Evolutionary conservation across 2,329 filamentous ascomycete genomes (phyloP).

Genomic region (Phaeophleospora eucalypticola): DNA sequence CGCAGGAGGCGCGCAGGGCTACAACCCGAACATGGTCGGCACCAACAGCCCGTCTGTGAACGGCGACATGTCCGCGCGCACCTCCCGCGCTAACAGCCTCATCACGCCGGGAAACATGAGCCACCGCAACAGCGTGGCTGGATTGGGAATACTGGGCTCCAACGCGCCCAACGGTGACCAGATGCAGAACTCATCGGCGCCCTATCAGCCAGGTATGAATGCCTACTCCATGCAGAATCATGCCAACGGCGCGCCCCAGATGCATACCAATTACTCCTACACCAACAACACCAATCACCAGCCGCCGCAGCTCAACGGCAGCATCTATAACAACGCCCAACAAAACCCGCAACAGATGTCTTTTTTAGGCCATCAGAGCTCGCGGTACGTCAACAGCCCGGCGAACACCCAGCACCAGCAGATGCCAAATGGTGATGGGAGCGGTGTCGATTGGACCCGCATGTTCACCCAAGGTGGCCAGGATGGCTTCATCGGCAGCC

Average conservation of each 20-base stretch:
- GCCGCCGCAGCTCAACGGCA: constrained; percentile 27
- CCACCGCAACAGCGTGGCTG: constrained; percentile 32
- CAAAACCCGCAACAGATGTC: constrained; percentile 30
- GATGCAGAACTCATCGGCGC: constrained; percentile 25
- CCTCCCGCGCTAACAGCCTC: constrained; percentile 48
- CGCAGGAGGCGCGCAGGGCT: constrained; percentile 23
- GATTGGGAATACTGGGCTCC: constrained; percentile 31
- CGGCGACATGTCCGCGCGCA: constrained; percentile 43
- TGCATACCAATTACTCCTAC: constrained; percentile 31
- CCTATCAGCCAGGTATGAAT: constrained; percentile 29
- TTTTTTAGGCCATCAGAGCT: constrained; percentile 38
- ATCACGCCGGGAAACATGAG: constrained; percentile 38
- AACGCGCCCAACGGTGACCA: constrained; percentile 27
- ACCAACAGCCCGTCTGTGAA: constrained; percentile 34
- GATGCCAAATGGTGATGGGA: constrained; percentile 28
- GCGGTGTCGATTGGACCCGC: constrained; percentile 42
- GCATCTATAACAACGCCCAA: constrained; percentile 26
- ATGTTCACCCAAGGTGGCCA: constrained; percentile 44
- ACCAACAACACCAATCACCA: too few species aligned
- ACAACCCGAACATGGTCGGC: constrained; percentile 28
- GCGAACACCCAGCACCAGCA: constrained; percentile 29
- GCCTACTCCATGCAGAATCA: constrained; percentile 34
- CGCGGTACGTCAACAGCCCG: constrained; percentile 36
- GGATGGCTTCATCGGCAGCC: constrained; percentile 44
- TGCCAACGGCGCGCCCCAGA: constrained; percentile 24